These are phyloP conservation scores for Cryptosporidium viatorum DNA, from an alignment of 169 alveolate species.

Conservation along the genomic window DNA sequence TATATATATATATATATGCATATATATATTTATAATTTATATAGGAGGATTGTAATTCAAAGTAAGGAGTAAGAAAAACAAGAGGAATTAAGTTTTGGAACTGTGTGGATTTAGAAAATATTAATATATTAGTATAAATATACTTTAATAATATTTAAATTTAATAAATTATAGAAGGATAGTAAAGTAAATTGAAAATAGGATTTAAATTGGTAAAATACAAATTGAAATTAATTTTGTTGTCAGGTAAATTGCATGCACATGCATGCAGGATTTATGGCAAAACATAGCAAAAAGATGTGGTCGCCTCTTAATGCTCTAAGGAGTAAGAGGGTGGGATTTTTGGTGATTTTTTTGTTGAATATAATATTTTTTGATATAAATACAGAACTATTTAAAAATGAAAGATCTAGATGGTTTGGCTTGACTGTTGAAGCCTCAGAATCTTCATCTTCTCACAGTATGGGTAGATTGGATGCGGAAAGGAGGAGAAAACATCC, in stretches of 20 bases:
- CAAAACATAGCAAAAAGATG: not conserved
- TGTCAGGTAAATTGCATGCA: not conserved
- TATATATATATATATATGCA: no score
- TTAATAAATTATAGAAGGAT: not conserved
- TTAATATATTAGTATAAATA: not conserved
- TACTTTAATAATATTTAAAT: not conserved
- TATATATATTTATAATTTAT: no score
- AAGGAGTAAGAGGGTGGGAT: conserved; percentile 10
- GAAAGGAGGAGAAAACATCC: conserved; percentile 22
- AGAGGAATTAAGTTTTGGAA: not conserved
- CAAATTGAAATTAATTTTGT: not conserved
- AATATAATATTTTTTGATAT: not conserved
- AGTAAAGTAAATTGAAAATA: not conserved
- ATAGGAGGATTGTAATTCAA: not conserved
- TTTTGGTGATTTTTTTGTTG: conserved; percentile 3
- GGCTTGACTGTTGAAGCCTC: not conserved
- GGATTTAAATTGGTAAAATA: not conserved
- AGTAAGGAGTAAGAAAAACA: not conserved
- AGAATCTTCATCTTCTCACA: conserved; percentile 13
- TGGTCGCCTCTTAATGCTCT: not conserved
- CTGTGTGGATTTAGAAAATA: not conserved
- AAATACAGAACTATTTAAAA: not conserved
- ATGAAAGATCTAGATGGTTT: not conserved
- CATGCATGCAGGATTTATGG: conserved; percentile 2
- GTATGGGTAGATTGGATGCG: conserved; percentile 11